Base-by-base conservation (phyloP, 352 stramenopile genomes). In the Albugo candida region DNA sequence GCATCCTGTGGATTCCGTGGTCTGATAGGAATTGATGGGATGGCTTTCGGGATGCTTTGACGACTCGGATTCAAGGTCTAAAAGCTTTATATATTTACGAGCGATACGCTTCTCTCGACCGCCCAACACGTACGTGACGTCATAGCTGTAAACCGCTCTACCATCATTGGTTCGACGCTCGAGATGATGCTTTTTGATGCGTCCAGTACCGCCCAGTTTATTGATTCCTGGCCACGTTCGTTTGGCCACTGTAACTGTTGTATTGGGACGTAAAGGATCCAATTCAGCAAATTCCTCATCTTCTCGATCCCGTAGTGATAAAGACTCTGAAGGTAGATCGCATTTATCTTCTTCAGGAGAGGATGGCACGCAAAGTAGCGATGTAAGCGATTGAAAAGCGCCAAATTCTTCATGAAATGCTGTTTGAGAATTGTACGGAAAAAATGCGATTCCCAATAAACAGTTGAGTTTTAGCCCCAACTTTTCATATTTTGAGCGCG, bases 211-310 rank as follows among this genome's bases (percentile, higher is more conserved):
- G 12, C 78, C 78, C 5, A 86, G 64, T 49, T 87, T 91, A 53
- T 91, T 91, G 58, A 91, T 91, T 2, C 78, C 78, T 27, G 78
- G 72, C 78, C 78, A 91, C 12, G 74, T 91, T 11, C 77, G 72
- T 52, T 83, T 85, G 0, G 67, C 74, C 1, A 91, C 77, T 13
- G 64, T 74, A 6, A 87, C 74, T 17, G 72, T 83, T 0, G 63
- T 71, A 1, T 72, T 70, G 10, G 81, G 58, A 0, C 53, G 60
- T 1, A 86, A 55, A 5, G 71, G 47, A 18, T 59, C 63, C 31
- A 64, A 45, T 40, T 72, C 56, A 45, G 78, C 64, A 17, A 78
- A 61, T 11, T 68, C 59, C 1, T 70, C 59, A 2, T 62, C 49
- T 21, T 65, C 54, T 5, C 38, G 36, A 19, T 53, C 35, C 13